These are phyloP conservation scores for Neoboletus brunneissimus DNA, from an alignment of 768 basidiomycete genomes.

Conservation along the genomic window DNA sequence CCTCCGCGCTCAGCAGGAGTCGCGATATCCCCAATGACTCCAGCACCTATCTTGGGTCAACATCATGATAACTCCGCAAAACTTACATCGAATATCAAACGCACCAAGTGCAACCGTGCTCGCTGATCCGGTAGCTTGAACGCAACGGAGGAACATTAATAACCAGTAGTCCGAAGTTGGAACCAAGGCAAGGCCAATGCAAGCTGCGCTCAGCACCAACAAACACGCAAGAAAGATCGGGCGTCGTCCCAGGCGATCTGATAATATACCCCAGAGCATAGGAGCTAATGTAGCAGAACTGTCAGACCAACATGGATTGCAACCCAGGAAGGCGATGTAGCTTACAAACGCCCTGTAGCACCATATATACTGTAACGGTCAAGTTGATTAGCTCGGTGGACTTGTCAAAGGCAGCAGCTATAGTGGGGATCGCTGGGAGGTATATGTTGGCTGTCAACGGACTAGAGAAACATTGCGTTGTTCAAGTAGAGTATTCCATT, in stretches of 20 bases:
- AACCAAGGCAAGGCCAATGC: slow-evolving; percentile 56
- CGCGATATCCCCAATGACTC: slow-evolving; percentile 77
- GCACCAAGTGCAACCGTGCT: slow-evolving; percentile 73
- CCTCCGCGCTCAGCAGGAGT: slow-evolving; percentile 69
- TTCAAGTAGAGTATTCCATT: neutral
- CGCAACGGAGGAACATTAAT: slow-evolving; percentile 71
- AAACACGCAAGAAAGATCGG: slow-evolving; percentile 64
- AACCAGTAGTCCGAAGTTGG: slow-evolving; percentile 71
- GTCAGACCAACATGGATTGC: neutral
- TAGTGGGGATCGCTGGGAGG: slow-evolving; percentile 72
- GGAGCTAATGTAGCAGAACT: slow-evolving; percentile 39
- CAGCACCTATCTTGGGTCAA: slow-evolving; percentile 48
- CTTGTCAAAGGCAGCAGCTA: slow-evolving; percentile 57
- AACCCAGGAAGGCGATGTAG: neutral
- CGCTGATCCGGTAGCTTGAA: slow-evolving; percentile 78
- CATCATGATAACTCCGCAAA: neutral
- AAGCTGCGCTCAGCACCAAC: slow-evolving; percentile 59
- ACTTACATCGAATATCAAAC: neutral
- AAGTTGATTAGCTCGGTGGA: slow-evolving; percentile 73
- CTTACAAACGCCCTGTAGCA: slow-evolving; percentile 48
- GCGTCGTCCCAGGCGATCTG: slow-evolving; percentile 63
- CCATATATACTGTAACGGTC: slow-evolving; percentile 64
- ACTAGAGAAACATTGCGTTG: slow-evolving; percentile 30
- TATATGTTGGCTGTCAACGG: slow-evolving; percentile 77
- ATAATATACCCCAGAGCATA: slow-evolving; percentile 59